Conservation (phyloP, 148 eudicot species). For the Rhododendron vialii region DNA sequence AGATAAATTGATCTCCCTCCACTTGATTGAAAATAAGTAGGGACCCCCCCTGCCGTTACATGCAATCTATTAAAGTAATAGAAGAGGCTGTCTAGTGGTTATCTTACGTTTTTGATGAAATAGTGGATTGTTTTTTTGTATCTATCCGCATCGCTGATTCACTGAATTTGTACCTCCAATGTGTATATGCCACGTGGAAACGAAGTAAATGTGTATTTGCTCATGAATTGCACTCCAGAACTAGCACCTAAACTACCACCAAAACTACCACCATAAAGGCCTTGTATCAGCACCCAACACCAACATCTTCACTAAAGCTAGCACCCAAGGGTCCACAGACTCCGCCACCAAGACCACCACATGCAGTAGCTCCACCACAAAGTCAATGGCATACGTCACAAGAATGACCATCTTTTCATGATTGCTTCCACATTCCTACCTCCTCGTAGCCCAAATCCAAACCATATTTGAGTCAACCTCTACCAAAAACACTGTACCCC, state of each 20-base stretch:
- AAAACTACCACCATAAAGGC: not conserved
- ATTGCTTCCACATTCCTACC: not conserved
- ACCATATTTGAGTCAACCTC: not conserved
- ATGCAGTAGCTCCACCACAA: not conserved
- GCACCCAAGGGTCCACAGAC: not conserved
- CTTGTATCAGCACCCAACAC: not conserved
- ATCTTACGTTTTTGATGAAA: not conserved
- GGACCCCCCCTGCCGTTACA: not conserved
- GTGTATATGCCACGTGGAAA: not conserved
- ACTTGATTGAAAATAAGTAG: not conserved
- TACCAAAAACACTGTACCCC: not conserved
- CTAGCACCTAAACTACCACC: not conserved
- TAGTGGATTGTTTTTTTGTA: not conserved
- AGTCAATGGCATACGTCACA: not conserved
- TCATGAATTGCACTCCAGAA: not conserved
- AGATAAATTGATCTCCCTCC: not conserved
- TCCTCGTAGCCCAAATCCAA: not conserved
- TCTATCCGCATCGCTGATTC: not conserved
- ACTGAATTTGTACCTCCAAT: not conserved
- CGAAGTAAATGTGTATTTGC: not conserved
- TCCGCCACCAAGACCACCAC: not conserved
- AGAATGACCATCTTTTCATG: not conserved
- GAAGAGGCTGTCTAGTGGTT: not conserved
- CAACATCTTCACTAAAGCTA: not conserved
- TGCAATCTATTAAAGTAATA: not conserved